These are phyloP conservation scores for Citrullus mucosospermus DNA, from an alignment of 306 rosid genomes.

Conservation along the genomic window DNA sequence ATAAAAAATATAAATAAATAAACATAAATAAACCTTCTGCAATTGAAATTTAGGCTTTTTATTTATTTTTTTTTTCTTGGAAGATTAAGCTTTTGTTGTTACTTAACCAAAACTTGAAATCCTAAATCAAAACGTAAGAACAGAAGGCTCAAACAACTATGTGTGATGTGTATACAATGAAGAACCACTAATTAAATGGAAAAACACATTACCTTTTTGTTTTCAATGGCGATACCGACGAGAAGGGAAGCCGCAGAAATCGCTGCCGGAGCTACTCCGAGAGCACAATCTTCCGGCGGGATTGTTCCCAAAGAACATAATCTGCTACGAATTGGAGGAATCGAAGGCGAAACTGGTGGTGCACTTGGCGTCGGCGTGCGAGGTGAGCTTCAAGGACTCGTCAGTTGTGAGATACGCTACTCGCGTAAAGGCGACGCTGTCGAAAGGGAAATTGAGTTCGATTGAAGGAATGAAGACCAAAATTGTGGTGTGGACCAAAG, in stretches of 20 bases:
- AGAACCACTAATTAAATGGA: not conserved
- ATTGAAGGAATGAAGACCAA: slow-evolving; percentile 86
- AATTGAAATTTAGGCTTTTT: no score
- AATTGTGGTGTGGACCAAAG: slow-evolving; percentile 80
- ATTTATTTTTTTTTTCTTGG: no score
- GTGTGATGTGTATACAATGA: no score
- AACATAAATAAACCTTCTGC: no score
- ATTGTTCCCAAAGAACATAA: slow-evolving; percentile 76
- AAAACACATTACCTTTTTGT: not conserved
- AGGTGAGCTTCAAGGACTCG: slow-evolving; percentile 79
- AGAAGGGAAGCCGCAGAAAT: slow-evolving; percentile 79
- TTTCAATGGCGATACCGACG: not conserved
- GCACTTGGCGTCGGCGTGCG: slow-evolving; percentile 51
- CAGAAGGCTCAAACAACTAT: no score
- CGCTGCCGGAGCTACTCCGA: slow-evolving; percentile 59
- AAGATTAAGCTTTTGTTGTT: no score
- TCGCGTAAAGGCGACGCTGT: slow-evolving; percentile 52
- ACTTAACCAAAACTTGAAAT: no score
- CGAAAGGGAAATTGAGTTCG: slow-evolving; percentile 70
- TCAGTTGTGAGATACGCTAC: slow-evolving; percentile 64
- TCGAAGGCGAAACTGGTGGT: slow-evolving; percentile 63
- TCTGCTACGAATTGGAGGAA: slow-evolving; percentile 78
- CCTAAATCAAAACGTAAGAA: no score
- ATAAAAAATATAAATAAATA: no score
- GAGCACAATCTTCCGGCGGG: slow-evolving; percentile 69